Percentiles rank a stretch among this genome's conserved stretches.
Evolutionary conservation across 2,329 filamentous ascomycete genomes (phyloP).

Genomic region (Monosporascus sp.): DNA sequence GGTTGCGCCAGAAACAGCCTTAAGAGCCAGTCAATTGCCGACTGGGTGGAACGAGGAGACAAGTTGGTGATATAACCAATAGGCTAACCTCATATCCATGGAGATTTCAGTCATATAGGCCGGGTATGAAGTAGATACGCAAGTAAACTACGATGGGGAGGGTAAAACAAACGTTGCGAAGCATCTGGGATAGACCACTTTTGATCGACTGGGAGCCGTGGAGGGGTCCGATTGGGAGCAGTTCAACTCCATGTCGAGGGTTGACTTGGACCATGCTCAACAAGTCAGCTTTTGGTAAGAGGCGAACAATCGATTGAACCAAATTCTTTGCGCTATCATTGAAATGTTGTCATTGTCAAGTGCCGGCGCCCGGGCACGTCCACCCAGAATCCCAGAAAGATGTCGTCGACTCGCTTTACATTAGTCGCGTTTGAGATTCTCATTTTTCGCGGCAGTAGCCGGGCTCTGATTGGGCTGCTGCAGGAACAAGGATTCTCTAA

Average conservation of each 20-base stretch:
- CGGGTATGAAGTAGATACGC: not conserved
- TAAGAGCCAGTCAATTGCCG: not conserved
- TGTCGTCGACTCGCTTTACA: not conserved
- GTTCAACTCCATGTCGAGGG: too few species aligned
- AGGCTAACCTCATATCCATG: too few species aligned
- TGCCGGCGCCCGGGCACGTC: not conserved
- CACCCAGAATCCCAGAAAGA: too few species aligned
- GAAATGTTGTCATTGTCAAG: not conserved
- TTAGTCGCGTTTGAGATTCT: not conserved
- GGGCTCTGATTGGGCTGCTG: not conserved
- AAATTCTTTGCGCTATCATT: too few species aligned
- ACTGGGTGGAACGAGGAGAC: not conserved
- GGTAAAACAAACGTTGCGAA: not conserved
- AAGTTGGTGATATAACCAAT: not conserved
- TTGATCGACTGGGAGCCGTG: too few species aligned
- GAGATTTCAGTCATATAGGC: too few species aligned
- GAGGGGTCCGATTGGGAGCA: too few species aligned
- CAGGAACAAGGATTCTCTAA: not conserved
- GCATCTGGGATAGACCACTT: not conserved
- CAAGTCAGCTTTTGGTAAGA: too few species aligned
- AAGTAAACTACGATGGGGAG: not conserved
- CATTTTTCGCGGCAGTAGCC: not conserved
- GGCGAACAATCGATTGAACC: too few species aligned
- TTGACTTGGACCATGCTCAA: too few species aligned
- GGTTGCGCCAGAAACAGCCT: too few species aligned